Base-by-base conservation (phyloP, 306 rosid genomes). In the Vachellia pachyceras region DNA sequence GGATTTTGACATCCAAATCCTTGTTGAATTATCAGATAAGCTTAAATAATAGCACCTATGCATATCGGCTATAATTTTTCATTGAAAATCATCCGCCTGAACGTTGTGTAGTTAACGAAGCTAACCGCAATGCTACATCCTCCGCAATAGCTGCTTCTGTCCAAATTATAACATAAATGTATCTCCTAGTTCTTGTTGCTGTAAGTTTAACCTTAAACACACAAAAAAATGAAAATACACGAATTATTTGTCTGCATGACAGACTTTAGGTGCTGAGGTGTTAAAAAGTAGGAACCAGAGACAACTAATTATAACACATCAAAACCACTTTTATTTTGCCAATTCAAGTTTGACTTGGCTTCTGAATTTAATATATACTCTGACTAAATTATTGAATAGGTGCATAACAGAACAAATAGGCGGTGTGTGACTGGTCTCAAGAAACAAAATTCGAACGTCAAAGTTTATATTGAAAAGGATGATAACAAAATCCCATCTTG, bases 1-100 rank as follows among this genome's bases (percentile, higher is more conserved):
- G 76, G 36, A 75, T 42, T 65, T 67, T 66, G 55, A 67, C 76
- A 77, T 77, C 68, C 74, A 57, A 75, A 54, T 81, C 73, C 41
- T 77, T 82, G 72, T 79, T 76, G 44, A 57, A 35, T 70, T 45
- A 61, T 69, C 46, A 35, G 8, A 79, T 82, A 25, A 41, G 47
- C 29, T 68, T 46, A 66, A 82, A 40, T 77, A 73, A 65, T 23
- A 20, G 42, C 78, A 76, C 66, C 22, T 54, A 54, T 75, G 15
- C 65, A 8, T 22, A 22, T 22, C 23, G 35, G 15, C 35, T 58
- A 3, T 8, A 22, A 37, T 39, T 76, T 33, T 76, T 72, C 40
- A 60, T 72, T 77, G 72, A 45, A 72, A 77, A 77, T 45, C 36
- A 50, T 15, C 14, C 50, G 13, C 25, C 72, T 82, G 75, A 76